Percentiles rank a stretch among this genome's conserved stretches.
Evolutionary conservation across 495 filamentous ascomycete species (phyloP).

Genomic region (Xylaria venustula): DNA sequence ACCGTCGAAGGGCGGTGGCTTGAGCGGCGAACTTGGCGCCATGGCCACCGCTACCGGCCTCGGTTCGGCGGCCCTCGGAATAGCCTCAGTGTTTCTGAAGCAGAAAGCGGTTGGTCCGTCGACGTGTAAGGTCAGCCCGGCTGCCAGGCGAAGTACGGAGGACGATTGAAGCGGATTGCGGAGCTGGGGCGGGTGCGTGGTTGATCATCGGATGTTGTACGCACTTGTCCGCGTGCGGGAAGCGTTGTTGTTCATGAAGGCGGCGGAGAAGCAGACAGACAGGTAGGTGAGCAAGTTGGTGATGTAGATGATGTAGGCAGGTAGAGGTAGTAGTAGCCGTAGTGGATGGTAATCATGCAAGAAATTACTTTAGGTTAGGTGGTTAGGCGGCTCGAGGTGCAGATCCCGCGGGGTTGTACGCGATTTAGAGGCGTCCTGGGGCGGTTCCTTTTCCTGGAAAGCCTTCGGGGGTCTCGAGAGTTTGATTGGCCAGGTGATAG

Average conservation of each 20-base stretch:
- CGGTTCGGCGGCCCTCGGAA: neutral
- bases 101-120: neutral
- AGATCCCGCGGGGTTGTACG: constrained; percentile 1
- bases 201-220: constrained; percentile 2
- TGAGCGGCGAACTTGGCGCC: constrained; percentile 30
- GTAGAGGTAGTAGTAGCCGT: neutral
- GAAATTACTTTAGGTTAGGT: neutral
- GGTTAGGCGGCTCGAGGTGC: neutral
- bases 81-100: neutral
- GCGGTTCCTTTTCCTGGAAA: neutral
- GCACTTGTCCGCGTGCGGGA: neutral
- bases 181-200: neutral
- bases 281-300: too few relatives aligned
- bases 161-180: neutral
- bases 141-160: neutral
- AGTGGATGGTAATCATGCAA: neutral
- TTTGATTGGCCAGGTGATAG: neutral
- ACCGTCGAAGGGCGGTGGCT: constrained; percentile 22
- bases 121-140: neutral
- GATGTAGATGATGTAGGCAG: too few relatives aligned
- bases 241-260: constrained; percentile 4
- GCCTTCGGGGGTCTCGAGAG: neutral
- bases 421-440: neutral
- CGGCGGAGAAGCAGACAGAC: too few relatives aligned
- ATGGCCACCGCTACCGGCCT: constrained; percentile 22